These are phyloP conservation scores for Arachis monticola DNA, from an alignment of 331 rosid species.

Conservation along the genomic window DNA sequence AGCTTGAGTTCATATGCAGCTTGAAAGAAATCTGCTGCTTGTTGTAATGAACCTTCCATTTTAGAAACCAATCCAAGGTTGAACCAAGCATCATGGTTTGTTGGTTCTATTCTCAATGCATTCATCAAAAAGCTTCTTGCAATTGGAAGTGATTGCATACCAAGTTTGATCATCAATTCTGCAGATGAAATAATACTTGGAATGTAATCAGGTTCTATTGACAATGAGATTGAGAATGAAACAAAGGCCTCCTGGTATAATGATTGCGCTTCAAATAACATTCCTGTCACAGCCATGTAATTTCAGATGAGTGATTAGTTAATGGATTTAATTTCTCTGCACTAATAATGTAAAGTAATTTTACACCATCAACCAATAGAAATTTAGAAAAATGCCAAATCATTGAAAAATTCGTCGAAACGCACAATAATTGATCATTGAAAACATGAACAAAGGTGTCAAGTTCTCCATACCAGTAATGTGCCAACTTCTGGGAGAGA, in stretches of 20 bases:
- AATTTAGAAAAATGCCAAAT: no score
- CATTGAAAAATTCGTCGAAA: neutral
- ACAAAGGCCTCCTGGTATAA: slow-evolving; percentile 68
- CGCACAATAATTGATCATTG: neutral
- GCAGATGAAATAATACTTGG: slow-evolving; percentile 79
- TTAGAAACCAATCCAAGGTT: slow-evolving; percentile 71
- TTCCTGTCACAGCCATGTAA: slow-evolving; percentile 48
- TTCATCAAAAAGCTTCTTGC: slow-evolving; percentile 83
- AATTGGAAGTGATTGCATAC: slow-evolving; percentile 59
- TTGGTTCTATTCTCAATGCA: slow-evolving; percentile 74
- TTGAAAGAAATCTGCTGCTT: slow-evolving; percentile 86
- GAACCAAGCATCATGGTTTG: slow-evolving; percentile 77
- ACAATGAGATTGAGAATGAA: slow-evolving; percentile 68
- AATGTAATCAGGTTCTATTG: slow-evolving; percentile 70
- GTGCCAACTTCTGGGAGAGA: slow-evolving; percentile 85
- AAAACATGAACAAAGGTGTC: slow-evolving; percentile 7
- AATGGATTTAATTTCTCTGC: neutral
- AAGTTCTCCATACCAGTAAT: slow-evolving; percentile 58
- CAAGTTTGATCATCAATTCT: slow-evolving; percentile 64
- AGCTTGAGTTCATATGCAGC: slow-evolving; percentile 74
- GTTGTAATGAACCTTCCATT: slow-evolving; percentile 67
- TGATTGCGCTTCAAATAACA: slow-evolving; percentile 64
- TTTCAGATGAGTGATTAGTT: slow-evolving; percentile 32
- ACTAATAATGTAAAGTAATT: no score
- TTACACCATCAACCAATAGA: no score